Base-by-base conservation (phyloP, 2,329 filamentous ascomycete genomes). In the Aspergillus tamarii region DNA sequence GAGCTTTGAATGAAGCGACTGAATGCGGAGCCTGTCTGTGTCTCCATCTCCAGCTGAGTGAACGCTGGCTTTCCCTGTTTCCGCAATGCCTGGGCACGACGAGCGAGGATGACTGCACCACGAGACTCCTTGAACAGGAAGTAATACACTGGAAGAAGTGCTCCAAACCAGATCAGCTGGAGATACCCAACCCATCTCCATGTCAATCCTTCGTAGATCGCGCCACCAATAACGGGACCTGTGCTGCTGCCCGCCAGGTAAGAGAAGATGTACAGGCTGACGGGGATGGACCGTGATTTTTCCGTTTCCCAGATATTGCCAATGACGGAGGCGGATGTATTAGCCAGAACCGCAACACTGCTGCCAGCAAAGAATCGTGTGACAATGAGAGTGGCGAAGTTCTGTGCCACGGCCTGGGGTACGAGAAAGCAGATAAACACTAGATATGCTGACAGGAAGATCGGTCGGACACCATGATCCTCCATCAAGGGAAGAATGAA, bases 351-450 rank as follows among this genome's bases (percentile, higher is more conserved):
- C 0, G 78, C 74, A 9, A 79, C 77, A 61, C 76, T 78, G 1
- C 78, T 75, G 2, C 81, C 81, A 5, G 76, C 77, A 23, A 83
- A 78, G 61, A 82, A 79, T 0, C 81, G 73, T 1, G 76, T 78
- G 1, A 81, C 70, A 5, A 83, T 68, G 11, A 83, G 61, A 0
- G 81, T 82, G 7, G 78, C 80, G 60, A 81, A 82, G 61, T 81
- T 82, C n/a, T 74, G 73, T 1, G 81, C 80, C 6, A 82, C 60
- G 0, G 74, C 79, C 62, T 78, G 77, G 0, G 79, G 78, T 19
- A 83, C 71, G 6, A 80, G 72, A 62, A 81, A 82, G 28, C 78
- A 72, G 34, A 81, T 69, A 45, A 82, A 73, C 9, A 73, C 57
- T 8, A 75, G 64, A 61, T 81, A 80, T 41, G 5, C 77, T 70